Conservation (phyloP, 441 rosid species). For the Erodium texanum region DNA sequence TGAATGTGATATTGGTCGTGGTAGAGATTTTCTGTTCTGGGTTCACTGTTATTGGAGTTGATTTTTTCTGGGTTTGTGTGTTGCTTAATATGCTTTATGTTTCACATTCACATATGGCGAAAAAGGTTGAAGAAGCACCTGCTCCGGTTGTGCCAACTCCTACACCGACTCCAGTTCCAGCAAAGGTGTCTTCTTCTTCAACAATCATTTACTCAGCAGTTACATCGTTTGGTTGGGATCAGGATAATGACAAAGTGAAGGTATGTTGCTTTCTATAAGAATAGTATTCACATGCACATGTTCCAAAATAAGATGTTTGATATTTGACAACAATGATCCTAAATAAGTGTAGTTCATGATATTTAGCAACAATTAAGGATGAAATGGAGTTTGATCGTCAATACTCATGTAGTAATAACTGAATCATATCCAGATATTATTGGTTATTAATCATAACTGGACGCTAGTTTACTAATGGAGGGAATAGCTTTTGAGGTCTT, state of each 20-base stretch:
- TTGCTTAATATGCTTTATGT: too few relatives aligned
- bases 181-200: conserved; percentile 30
- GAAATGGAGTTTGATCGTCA: too few relatives aligned
- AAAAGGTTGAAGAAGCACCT: conserved; percentile 25
- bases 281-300: neutral
- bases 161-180: conserved; percentile 35
- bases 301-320: neutral
- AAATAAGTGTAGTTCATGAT: too few relatives aligned
- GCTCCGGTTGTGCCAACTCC: conserved; percentile 23
- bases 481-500: too few relatives aligned
- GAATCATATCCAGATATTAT: too few relatives aligned
- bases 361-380: too few relatives aligned
- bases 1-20: neutral
- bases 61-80: neutral
- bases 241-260: conserved; percentile 89
- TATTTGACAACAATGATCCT: too few relatives aligned
- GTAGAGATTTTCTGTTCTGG: too few relatives aligned
- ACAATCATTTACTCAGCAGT: conserved; percentile 41
- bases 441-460: too few relatives aligned
- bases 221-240: conserved; percentile 87
- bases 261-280: conserved; percentile 25
- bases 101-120: conserved; percentile 31
- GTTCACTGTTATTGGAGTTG: neutral
- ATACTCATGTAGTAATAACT: too few relatives aligned
- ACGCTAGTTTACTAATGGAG: too few relatives aligned